Base-by-base conservation (phyloP, 345 rosid genomes). In the Excoecaria cochinchinensis region DNA sequence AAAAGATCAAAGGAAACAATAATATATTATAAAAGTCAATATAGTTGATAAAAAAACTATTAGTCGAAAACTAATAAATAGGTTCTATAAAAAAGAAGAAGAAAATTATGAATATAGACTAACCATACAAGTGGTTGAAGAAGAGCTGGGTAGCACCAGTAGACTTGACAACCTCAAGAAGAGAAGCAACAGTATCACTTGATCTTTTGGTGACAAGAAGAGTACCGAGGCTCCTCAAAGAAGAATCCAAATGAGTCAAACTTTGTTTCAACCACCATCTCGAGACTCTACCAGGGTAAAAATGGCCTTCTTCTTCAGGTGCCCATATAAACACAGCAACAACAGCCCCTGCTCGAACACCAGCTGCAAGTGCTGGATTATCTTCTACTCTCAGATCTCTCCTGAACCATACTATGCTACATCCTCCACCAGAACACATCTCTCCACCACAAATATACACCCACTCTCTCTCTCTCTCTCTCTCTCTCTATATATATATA, bases 251-350 rank as follows among this genome's bases (percentile, higher is more conserved):
- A 79, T 92, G 89, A 78, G 91, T 89, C 81, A 95, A 87, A 79
- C 99, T 95, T 44, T 95, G 86, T 87, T 95, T 95, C 60, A 95
- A 91, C 99, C 98, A 95, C 99, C 99, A 95, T 82, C 98, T 88
- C 10, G 99, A 95, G 17, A 95, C 99, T 78, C 99, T 91, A 52
- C 99, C 98, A 42, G 99, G 99, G 48, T 87, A 77, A 75, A 38
- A 95, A 71, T 85, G 83, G 50, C 98, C 99, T 81, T 95, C 99
- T 81, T 95, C 99, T 77, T 92, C 99, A 50, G 98, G 97, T 42
- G 98, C 92, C 98, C 98, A 95, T 40, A 95, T 76, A 77, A 90
- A 95, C 8, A 95, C 84, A 4, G 96, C 91, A 69, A 91, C 73
- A 69, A 92, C 92, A 73, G 95, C 85, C 48, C 99, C 98, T 19